A percentile compares a stretch with the other conserved stretches of the same genome.
Evolutionary conservation across 805 yeast species (phyloP).

Genomic region (Vanderwaltozyma tropicalis): DNA sequence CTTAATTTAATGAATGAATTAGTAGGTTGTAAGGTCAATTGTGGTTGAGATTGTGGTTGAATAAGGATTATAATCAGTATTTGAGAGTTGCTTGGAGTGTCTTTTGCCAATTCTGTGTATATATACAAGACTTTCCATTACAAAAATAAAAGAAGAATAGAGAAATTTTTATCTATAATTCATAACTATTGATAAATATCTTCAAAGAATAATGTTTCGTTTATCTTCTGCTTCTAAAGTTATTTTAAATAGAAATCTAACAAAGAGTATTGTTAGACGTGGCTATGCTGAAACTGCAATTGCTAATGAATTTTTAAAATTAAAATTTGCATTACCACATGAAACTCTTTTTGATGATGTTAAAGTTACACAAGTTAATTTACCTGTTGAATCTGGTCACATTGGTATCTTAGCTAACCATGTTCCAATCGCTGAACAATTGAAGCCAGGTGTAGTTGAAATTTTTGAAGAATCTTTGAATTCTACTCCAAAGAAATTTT

Average conservation of each 20-base stretch:
- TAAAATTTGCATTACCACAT: conserved; percentile 88
- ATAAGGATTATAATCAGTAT: no score
- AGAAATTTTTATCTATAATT: no score
- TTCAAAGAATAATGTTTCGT: conserved; percentile 16
- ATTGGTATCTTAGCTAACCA: conserved; percentile 96
- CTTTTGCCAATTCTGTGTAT: no score
- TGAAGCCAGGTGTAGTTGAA: conserved; percentile 91
- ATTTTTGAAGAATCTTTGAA: conserved; percentile 69
- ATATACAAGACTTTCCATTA: no score
- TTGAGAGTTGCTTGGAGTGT: no score
- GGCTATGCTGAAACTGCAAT: conserved; percentile 71
- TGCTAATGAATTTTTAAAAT: no score
- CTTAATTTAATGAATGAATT: no score
- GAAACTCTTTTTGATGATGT: conserved; percentile 48
- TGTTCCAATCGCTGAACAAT: conserved; percentile 94
- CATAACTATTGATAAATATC: background rate
- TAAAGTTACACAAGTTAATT: conserved; percentile 64
- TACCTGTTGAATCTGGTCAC: conserved; percentile 92
- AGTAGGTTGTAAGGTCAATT: no score
- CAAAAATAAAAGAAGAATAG: no score
- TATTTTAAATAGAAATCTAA: conserved; percentile 27
- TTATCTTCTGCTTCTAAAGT: conserved; percentile 9
- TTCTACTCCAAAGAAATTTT: conserved; percentile 57
- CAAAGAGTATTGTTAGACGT: conserved; percentile 44
- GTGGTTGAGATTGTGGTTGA: no score